Base-by-base conservation (phyloP, 2,329 filamentous ascomycete genomes). In the Cladosporium sp. region DNA sequence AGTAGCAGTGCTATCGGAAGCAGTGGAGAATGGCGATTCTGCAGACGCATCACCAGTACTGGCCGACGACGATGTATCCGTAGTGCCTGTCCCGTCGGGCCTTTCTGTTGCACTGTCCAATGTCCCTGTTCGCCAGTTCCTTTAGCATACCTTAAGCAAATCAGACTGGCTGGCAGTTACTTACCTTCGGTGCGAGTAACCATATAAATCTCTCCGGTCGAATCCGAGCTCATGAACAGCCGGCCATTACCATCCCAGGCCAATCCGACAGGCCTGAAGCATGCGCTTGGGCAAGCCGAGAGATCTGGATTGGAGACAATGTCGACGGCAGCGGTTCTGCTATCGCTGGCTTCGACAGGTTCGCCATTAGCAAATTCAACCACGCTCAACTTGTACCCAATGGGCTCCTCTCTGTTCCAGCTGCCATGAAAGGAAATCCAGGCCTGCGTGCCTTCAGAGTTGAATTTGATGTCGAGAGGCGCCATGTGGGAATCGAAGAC, bases 361-460 rank as follows among this genome's bases (percentile, higher is more conserved):
- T 72, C 69, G 31, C 75, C 77, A 42, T 73, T 68, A 22, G 68
- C 58, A 56, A 79, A 79, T 6, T 66, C 63, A 7, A 80, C 66
- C 4, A 74, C 65, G 19, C 70, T 72, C 51, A 80, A 61, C 56
- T 77, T 77, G 65, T 79, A 80, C 28, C 77, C 77, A 2, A 73
- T 69, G 22, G 77, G 76, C 0, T 67, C 59, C 31, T 71, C 65
- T 11, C 76, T 70, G 55, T 80, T 71, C 75, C 85, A 89, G 66
- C 80, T 85, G 11, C 86, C 86, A 66, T 88, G 86, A 68, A 89
- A 87, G 0, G 81, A 75, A 14, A 90, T 71, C 69, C 80, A 89
- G 1, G 84, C 85, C 2, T 72, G 70, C 1, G 74, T 76, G 10
- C 75, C 77, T 34, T 79, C 80, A 38, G 72, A 62, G 57, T 79